phyloP scores from a whole-genome alignment of 2,329 filamentous ascomycete genomes.

The Ceratocystis colombiana region DNA sequence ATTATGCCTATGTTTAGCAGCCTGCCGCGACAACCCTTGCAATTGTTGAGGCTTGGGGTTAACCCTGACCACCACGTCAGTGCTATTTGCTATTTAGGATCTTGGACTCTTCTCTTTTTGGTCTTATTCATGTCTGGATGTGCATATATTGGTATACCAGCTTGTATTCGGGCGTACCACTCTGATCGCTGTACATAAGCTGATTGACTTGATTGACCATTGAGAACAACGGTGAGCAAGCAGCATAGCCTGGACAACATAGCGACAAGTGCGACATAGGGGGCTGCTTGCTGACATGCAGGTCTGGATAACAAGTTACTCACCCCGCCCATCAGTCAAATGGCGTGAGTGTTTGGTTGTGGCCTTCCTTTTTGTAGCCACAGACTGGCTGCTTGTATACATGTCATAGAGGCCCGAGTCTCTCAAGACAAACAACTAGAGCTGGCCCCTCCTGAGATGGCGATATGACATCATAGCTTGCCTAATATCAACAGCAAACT shows the following conservation, averaged over 20 bases:
- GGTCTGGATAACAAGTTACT: background rate
- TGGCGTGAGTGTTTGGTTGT: background rate
- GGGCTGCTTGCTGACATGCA: slow-evolving; percentile 11
- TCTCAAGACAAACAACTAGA: background rate
- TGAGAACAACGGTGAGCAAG: background rate
- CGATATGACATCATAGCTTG: background rate
- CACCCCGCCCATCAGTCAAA: background rate
- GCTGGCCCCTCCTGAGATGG: background rate
- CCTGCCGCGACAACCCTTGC: too few relatives aligned
- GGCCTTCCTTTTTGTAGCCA: background rate
- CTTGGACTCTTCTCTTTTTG: too few relatives aligned
- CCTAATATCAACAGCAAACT: background rate
- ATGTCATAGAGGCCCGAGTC: background rate
- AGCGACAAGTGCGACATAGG: background rate
- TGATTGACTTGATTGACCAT: background rate
- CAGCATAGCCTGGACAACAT: background rate
- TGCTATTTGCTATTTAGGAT: too few relatives aligned
- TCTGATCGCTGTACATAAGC: background rate
- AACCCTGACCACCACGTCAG: too few relatives aligned
- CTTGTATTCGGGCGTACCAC: background rate
- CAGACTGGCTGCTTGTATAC: background rate
- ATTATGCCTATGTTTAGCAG: too few relatives aligned
- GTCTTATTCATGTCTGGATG: background rate
- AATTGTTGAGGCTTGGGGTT: too few relatives aligned
- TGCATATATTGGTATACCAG: background rate